Evolutionary conservation across 148 eudicot species (phyloP).

Genomic region (Dysphania ambrosioides): DNA sequence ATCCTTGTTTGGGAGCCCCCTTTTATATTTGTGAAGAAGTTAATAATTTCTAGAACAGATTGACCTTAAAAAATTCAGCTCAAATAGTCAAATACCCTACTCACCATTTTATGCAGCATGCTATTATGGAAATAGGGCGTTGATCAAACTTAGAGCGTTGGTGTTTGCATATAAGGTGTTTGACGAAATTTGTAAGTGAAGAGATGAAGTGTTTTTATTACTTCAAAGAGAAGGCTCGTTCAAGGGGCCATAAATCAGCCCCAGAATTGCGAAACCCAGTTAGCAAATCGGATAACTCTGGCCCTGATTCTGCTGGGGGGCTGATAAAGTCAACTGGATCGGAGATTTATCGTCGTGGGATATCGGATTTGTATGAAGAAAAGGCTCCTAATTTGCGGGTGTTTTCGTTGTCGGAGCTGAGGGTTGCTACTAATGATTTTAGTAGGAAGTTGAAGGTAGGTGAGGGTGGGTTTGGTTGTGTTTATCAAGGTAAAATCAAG

Average conservation of each 20-base stretch:
- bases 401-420: slow-evolving; percentile 57
- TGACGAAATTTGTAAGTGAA: slow-evolving; percentile 16
- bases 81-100: too few relatives aligned
- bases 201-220: slow-evolving; percentile 71
- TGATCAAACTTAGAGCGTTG: background rate
- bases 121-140: background rate
- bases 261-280: slow-evolving; percentile 50
- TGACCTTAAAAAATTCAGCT: background rate
- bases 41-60: background rate
- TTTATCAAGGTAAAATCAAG: slow-evolving; percentile 66
- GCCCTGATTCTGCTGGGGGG: slow-evolving; percentile 25
- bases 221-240: slow-evolving; percentile 46
- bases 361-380: slow-evolving; percentile 64
- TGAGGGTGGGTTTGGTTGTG: slow-evolving; percentile 89
- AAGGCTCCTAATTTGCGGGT: slow-evolving; percentile 59
- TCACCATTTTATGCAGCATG: too few relatives aligned
- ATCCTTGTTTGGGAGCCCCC: slow-evolving; percentile 11
- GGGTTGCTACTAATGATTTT: slow-evolving; percentile 57
- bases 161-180: slow-evolving; percentile 15
- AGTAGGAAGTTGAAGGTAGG: slow-evolving; percentile 69
- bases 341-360: slow-evolving; percentile 40
- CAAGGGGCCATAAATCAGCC: slow-evolving; percentile 55
- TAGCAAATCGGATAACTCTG: slow-evolving; percentile 40
- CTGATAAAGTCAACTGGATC: slow-evolving; percentile 49
- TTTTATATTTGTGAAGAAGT: too few relatives aligned